Evolutionary conservation across 2,329 filamentous ascomycete species (phyloP).

Genomic region (Tolypocladium nubicola): DNA sequence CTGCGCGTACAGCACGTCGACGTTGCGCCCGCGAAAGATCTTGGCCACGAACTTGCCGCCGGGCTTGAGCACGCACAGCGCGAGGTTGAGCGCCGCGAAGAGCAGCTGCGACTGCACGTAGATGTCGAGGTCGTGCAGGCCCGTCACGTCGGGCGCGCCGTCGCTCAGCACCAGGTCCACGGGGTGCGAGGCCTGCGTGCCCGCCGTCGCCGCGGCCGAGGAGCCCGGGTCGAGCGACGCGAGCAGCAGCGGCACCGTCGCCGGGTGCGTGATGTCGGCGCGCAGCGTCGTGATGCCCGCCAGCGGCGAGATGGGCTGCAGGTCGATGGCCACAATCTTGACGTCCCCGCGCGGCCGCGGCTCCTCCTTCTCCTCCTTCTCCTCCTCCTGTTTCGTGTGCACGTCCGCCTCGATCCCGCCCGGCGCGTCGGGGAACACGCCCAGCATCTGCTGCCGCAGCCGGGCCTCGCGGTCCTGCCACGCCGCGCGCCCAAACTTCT

Average conservation of each 20-base stretch:
- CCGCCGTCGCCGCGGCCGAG: slow-evolving; percentile 20
- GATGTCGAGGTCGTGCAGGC: slow-evolving; percentile 93
- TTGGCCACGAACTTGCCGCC: slow-evolving; percentile 97
- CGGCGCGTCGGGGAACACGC: slow-evolving; percentile 28
- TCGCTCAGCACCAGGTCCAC: slow-evolving; percentile 94
- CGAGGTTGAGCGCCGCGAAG: slow-evolving; percentile 86
- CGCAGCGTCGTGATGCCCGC: slow-evolving; percentile 86
- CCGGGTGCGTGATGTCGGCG: slow-evolving; percentile 94
- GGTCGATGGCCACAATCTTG: slow-evolving; percentile 89
- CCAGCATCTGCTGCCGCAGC: slow-evolving; percentile 50
- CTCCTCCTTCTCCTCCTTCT: slow-evolving; percentile 8
- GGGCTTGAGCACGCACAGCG: slow-evolving; percentile 81
- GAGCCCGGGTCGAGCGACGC: slow-evolving; percentile 70
- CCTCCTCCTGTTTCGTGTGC: neutral
- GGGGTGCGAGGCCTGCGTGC: slow-evolving; percentile 52
- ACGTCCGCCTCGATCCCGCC: neutral
- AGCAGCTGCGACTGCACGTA: slow-evolving; percentile 95
- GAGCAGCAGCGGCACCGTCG: slow-evolving; percentile 82
- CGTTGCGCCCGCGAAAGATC: slow-evolving; percentile 89
- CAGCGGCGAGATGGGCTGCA: slow-evolving; percentile 91
- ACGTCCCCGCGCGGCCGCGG: slow-evolving; percentile 53
- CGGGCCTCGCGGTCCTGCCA: slow-evolving; percentile 77
- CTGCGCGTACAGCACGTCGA: slow-evolving; percentile 92
- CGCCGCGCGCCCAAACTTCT: slow-evolving; percentile 74
- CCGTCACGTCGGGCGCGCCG: slow-evolving; percentile 92